These are phyloP conservation scores for Aspergillus pseudoviridinutans DNA, from an alignment of 2,329 filamentous ascomycete species.

Conservation along the genomic window DNA sequence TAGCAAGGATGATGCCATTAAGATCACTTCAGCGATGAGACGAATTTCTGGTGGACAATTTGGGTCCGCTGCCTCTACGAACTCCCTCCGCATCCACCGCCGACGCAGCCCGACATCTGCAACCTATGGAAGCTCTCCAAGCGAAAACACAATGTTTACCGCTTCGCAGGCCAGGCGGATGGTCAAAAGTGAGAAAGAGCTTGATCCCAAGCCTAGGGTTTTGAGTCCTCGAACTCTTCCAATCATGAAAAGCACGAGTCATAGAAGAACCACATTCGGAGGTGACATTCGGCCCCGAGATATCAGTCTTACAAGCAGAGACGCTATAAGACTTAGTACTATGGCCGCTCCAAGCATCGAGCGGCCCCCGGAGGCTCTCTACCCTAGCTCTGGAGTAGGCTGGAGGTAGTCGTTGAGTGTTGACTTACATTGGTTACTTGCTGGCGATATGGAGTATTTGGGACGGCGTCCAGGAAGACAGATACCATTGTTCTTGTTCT, in stretches of 20 bases:
- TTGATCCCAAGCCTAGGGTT: slow-evolving; percentile 53
- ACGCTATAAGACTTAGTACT: slow-evolving; percentile 37
- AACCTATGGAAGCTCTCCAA: slow-evolving; percentile 50
- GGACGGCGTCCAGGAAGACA: slow-evolving; percentile 24
- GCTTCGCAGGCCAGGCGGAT: slow-evolving; percentile 64
- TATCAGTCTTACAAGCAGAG: slow-evolving; percentile 35
- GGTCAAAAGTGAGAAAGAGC: slow-evolving; percentile 59
- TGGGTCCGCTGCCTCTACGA: slow-evolving; percentile 35
- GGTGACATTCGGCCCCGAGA: slow-evolving; percentile 39
- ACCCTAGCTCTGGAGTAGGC: slow-evolving; percentile 22
- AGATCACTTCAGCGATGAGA: slow-evolving; percentile 55
- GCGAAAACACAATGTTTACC: slow-evolving; percentile 59
- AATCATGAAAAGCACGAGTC: slow-evolving; percentile 51
- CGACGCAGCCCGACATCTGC: slow-evolving; percentile 54
- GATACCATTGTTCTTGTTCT: slow-evolving; percentile 26
- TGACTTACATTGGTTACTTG: slow-evolving; percentile 11
- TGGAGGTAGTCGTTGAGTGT: slow-evolving; percentile 14
- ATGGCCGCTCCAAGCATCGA: slow-evolving; percentile 34
- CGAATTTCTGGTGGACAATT: slow-evolving; percentile 47
- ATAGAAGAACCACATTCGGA: slow-evolving; percentile 40
- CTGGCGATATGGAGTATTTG: slow-evolving; percentile 15
- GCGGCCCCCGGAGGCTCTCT: slow-evolving; percentile 28
- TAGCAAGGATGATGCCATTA: slow-evolving; percentile 49
- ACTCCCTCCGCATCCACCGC: slow-evolving; percentile 45
- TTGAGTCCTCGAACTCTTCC: slow-evolving; percentile 59